Percentiles rank a stretch among this genome's conserved stretches.
Conservation (phyloP, 164 flowering plant genomes). For the Vitis rupestris region DNA sequence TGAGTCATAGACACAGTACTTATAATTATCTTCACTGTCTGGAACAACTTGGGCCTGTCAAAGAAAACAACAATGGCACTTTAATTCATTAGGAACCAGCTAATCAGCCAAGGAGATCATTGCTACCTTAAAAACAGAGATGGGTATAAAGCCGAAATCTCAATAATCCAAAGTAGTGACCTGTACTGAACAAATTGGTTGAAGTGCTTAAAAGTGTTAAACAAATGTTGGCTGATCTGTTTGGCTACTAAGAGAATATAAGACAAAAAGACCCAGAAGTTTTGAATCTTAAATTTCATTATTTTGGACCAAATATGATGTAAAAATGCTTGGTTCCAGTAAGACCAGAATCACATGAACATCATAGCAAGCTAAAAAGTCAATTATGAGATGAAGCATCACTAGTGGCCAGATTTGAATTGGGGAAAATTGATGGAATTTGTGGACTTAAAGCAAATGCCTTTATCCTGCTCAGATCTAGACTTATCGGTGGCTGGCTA, state of each 20-base stretch:
- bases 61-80: constrained; percentile 3
- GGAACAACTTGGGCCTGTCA: constrained; percentile 45
- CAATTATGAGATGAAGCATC: neutral
- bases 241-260: neutral
- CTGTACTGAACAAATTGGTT: too few species aligned
- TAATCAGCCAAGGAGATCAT: neutral
- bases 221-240: neutral
- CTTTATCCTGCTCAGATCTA: too few species aligned
- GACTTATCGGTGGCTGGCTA: neutral
- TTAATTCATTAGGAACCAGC: neutral
- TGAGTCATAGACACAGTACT: constrained; percentile 74
- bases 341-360: neutral
- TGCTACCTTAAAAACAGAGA: neutral
- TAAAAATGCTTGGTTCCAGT: neutral
- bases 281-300: neutral
- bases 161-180: too few species aligned
- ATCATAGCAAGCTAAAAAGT: neutral
- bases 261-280: neutral
- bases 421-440: neutral
- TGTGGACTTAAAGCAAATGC: neutral
- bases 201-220: neutral
- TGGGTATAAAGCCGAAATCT: too few species aligned
- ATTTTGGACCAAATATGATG: neutral
- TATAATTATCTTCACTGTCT: constrained; percentile 39
- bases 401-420: neutral